These are phyloP conservation scores for Galeopsis tetrahit DNA, from an alignment of 257 asterid species.

Conservation along the genomic window DNA sequence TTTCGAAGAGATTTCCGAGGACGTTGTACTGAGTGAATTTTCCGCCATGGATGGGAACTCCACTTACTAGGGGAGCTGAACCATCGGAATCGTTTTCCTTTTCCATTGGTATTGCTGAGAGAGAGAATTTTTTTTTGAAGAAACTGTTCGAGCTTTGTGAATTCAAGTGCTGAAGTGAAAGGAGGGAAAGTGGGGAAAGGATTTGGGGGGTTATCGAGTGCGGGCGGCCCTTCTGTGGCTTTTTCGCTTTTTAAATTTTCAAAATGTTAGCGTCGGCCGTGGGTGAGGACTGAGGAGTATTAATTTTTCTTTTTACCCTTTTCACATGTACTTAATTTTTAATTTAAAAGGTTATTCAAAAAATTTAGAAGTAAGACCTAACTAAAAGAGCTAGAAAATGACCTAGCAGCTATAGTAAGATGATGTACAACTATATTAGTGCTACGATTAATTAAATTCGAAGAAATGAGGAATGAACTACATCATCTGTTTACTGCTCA, in stretches of 20 bases:
- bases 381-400: too few species aligned
- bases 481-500: too few species aligned
- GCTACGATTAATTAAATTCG: too few species aligned
- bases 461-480: too few species aligned
- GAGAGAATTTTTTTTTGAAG: neutral
- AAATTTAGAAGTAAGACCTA: too few species aligned
- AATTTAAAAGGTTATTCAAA: too few species aligned
- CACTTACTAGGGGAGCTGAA: constrained; percentile 43
- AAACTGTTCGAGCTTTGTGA: constrained; percentile 18
- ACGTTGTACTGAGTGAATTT: constrained; percentile 70
- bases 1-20: constrained; percentile 71
- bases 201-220: constrained; percentile 33
- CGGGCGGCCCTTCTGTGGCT: neutral
- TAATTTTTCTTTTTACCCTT: neutral
- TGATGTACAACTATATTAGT: too few species aligned
- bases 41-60: constrained; percentile 67
- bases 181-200: constrained; percentile 36
- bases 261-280: neutral
- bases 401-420: too few species aligned
- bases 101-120: constrained; percentile 26
- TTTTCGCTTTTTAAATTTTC: constrained; percentile 23
- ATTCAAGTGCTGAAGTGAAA: constrained; percentile 31
- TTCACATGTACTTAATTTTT: too few species aligned
- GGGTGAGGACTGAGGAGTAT: too few species aligned
- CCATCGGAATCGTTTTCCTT: constrained; percentile 42